A percentile compares a stretch with the other conserved stretches of the same genome.
phyloP scores from a whole-genome alignment of 2,329 filamentous ascomycete species.

The Pseudopyrenochaeta lycopersici region DNA sequence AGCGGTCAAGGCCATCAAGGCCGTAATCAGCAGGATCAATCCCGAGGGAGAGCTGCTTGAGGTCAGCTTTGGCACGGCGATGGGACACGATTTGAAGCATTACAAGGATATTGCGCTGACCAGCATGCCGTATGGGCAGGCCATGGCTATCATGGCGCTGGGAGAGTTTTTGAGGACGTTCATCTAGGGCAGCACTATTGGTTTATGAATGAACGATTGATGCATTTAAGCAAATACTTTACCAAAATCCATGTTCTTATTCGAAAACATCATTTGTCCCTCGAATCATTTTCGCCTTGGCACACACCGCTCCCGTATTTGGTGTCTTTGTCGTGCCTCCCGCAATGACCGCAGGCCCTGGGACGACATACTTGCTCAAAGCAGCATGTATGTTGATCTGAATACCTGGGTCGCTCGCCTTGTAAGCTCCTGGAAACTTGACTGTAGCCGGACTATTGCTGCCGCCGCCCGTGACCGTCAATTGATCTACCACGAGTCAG shows the following conservation, averaged over 20 bases:
- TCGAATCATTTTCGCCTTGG: conserved; percentile 21
- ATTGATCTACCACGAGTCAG: conserved; percentile 25
- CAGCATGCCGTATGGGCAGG: conserved; percentile 85
- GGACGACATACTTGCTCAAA: conserved; percentile 53
- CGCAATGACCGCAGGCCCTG: conserved; percentile 51
- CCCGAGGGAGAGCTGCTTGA: conserved; percentile 74
- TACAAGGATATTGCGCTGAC: conserved; percentile 80
- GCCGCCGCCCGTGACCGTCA: conserved; percentile 33
- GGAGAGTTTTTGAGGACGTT: conserved; percentile 75
- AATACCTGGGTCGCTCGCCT: conserved; percentile 31
- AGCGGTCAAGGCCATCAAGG: conserved; percentile 72
- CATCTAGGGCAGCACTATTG: conserved; percentile 45
- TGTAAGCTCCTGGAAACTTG: conserved; percentile 38
- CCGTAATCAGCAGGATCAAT: conserved; percentile 72
- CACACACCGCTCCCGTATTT: conserved; percentile 18
- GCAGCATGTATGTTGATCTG: conserved; percentile 38
- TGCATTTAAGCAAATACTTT: conserved; percentile 6
- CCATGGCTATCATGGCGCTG: conserved; percentile 84
- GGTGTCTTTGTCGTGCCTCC: conserved; percentile 22
- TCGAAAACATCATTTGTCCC: conserved; percentile 20
- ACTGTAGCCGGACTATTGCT: conserved; percentile 25
- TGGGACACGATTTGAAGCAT: conserved; percentile 77
- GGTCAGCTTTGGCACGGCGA: conserved; percentile 80
- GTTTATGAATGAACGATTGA: neutral
- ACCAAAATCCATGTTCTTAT: too few species aligned